phyloP scores from a whole-genome alignment of 805 yeast genomes.

The Wickerhamiella nectarea region DNA sequence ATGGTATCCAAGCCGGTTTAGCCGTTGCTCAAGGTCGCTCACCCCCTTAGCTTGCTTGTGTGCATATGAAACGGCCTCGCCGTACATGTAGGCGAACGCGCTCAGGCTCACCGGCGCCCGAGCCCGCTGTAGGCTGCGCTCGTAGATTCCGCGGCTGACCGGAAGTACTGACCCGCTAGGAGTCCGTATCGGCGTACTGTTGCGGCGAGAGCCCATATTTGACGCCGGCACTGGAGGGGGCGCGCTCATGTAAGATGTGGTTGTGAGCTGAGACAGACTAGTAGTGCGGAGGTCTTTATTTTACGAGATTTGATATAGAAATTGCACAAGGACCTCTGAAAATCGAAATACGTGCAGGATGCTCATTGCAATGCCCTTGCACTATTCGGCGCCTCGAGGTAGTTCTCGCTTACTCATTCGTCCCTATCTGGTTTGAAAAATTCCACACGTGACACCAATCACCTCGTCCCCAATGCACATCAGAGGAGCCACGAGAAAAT shows the following conservation, averaged over 20 bases:
- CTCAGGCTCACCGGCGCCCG: slow-evolving; percentile 54
- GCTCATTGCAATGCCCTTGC: no score
- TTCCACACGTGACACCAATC: background rate
- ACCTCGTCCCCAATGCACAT: slow-evolving; percentile 23
- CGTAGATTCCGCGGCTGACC: slow-evolving; percentile 37
- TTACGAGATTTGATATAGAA: no score
- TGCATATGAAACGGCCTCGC: slow-evolving; percentile 55
- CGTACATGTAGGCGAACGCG: slow-evolving; percentile 52
- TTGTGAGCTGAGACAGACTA: background rate
- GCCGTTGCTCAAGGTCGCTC: slow-evolving; percentile 43
- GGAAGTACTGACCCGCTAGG: background rate
- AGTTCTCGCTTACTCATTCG: no score
- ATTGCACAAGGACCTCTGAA: no score
- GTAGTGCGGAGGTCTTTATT: no score
- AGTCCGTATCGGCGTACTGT: background rate
- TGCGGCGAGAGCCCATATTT: no score
- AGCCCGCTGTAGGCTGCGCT: slow-evolving; percentile 52
- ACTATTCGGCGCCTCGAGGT: no score
- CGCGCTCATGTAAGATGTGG: slow-evolving; percentile 2
- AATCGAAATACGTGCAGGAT: no score
- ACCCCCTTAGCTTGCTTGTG: slow-evolving; percentile 51
- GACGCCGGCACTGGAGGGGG: slow-evolving; percentile 6
- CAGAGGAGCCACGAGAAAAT: slow-evolving; percentile 19
- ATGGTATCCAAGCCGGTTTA: slow-evolving; percentile 63
- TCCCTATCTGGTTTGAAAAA: background rate